Conservation (phyloP, 2,329 filamentous ascomycete species). For the Epichloe glyceriae region DNA sequence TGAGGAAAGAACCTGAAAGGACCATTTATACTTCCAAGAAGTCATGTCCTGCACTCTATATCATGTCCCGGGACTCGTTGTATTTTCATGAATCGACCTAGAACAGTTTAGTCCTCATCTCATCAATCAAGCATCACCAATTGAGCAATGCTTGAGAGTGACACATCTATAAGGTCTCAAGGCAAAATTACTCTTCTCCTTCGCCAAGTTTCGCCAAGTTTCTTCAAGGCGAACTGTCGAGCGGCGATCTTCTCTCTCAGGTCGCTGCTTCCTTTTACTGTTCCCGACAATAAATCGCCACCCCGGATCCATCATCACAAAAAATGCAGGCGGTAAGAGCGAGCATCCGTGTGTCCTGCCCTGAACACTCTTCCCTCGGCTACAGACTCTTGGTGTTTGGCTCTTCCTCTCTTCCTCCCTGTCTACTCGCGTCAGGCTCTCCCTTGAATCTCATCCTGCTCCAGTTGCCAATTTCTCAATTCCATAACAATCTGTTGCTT, state of each 20-base stretch:
- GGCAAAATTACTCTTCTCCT: background rate
- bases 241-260: background rate
- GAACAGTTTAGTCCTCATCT: background rate
- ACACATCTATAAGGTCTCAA: background rate
- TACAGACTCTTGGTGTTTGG: background rate
- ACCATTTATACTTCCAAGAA: background rate
- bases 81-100: background rate
- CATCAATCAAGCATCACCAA: background rate
- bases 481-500: slow-evolving; percentile 10
- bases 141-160: background rate
- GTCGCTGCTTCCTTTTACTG: slow-evolving; percentile 5
- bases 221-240: background rate
- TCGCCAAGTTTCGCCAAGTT: background rate
- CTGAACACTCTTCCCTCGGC: background rate
- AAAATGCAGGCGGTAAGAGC: slow-evolving; percentile 6
- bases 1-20: background rate
- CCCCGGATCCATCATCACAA: background rate
- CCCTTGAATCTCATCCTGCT: slow-evolving; percentile 7
- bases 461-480: slow-evolving; percentile 14
- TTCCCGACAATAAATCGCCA: background rate
- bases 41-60: background rate
- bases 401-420: slow-evolving; percentile 2
- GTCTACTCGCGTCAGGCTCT: slow-evolving; percentile 1
- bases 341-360: slow-evolving; percentile 3
- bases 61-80: no score